Evolutionary conservation across 2,329 filamentous ascomycete genomes (phyloP).

Genomic region (Parastagonospora nodorum): DNA sequence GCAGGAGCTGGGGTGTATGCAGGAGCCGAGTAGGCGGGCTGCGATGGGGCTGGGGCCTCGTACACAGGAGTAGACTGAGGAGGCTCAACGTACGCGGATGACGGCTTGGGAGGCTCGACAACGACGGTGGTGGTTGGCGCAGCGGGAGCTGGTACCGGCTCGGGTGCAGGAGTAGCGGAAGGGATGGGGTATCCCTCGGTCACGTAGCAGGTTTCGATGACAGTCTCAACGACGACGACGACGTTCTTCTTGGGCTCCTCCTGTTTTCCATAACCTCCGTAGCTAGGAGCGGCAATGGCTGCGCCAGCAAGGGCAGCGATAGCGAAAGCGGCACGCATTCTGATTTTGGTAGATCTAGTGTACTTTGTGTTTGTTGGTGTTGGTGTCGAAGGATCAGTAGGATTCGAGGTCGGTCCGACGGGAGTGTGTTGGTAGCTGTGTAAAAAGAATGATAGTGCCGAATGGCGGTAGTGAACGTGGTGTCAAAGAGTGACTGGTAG

Average conservation of each 20-base stretch:
- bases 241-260: slow-evolving; percentile 26
- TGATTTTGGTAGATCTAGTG: slow-evolving; percentile 31
- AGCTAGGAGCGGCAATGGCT: slow-evolving; percentile 30
- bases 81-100: background rate
- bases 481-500: slow-evolving; percentile 38
- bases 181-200: slow-evolving; percentile 19
- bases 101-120: slow-evolving; percentile 9
- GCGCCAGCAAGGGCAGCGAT: slow-evolving; percentile 40
- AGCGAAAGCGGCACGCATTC: slow-evolving; percentile 34
- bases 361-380: slow-evolving; percentile 12
- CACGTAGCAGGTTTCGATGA: slow-evolving; percentile 31
- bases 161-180: slow-evolving; percentile 5
- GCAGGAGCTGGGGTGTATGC: slow-evolving; percentile 7
- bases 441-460: slow-evolving; percentile 32
- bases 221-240: slow-evolving; percentile 33
- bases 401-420: slow-evolving; percentile 25
- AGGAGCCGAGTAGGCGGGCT: background rate
- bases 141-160: slow-evolving; percentile 8
- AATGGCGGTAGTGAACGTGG: slow-evolving; percentile 38
- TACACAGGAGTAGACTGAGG: slow-evolving; percentile 6
- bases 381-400: slow-evolving; percentile 9
- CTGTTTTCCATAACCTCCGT: slow-evolving; percentile 5
- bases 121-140: slow-evolving; percentile 8
- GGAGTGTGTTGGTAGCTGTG: slow-evolving; percentile 12
- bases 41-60: slow-evolving; percentile 9